Base-by-base conservation (phyloP, 345 rosid species). In the Mangifera indica region DNA sequence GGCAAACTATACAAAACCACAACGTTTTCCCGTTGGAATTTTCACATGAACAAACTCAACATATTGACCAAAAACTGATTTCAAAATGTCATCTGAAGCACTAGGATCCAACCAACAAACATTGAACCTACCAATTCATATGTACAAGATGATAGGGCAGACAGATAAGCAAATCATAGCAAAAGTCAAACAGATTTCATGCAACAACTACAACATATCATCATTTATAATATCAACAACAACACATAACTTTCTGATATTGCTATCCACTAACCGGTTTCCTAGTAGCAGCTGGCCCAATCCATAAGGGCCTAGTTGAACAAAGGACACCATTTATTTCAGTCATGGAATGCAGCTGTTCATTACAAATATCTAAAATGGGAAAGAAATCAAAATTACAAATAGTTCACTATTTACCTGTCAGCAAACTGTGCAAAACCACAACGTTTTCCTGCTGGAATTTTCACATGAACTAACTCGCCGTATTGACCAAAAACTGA, bases 1-100 rank as follows among this genome's bases (percentile, higher is more conserved):
- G 64, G 91, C 93, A 76, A 85, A 95, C 69, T 95, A 98, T 83
- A 95, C 99, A 80, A 95, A 95, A 51, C 99, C 98, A 77, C 99
- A 95, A 44, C 97, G 93, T 79, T 95, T 95, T 83, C 93, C 93
- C 42, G 84, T 81, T 18, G 99, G 98, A 67, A 95, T 92, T 86
- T 95, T 92, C 78, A 95, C 98, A 82, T 91, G 97, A 77, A 91
- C 88, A 65, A 95, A 76, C 73, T 92, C 93, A 18, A 98, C 99
- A 79, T 79, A 89, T 78, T 95, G 92, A 78, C 96, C 80, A 78
- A 95, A 95, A 32, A 92, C 82, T 58, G 86, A 78, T 80, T 88
- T 89, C 84, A 95, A 81, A 60, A 69, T 45, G 29, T 95, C 99
- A 78, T 95, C 99, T 22, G 98, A 78, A 76, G 92, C 96, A 74